Evolutionary conservation across 192 early-diverging fungal species (phyloP).

Genomic region (Backusella tuberculispora): DNA sequence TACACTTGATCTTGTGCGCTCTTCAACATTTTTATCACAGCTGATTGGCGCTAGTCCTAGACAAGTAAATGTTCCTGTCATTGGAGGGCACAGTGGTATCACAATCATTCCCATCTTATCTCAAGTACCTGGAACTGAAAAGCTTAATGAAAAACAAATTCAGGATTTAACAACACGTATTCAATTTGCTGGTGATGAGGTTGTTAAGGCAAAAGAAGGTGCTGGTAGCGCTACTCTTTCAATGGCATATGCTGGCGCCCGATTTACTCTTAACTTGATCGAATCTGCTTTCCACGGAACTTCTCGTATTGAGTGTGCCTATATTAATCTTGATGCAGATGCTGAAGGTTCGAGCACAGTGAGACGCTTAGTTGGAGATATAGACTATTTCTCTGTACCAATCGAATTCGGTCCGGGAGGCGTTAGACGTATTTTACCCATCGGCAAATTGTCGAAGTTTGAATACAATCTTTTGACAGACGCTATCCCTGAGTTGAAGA

Average conservation of each 20-base stretch:
- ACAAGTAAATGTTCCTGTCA: slow-evolving; percentile 76
- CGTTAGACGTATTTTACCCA: slow-evolving; percentile 84
- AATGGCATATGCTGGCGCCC: slow-evolving; percentile 84
- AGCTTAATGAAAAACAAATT: slow-evolving; percentile 79
- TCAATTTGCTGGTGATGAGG: slow-evolving; percentile 98
- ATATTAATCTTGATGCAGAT: slow-evolving; percentile 66
- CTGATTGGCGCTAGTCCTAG: slow-evolving; percentile 73
- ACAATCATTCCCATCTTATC: slow-evolving; percentile 94
- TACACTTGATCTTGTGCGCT: slow-evolving; percentile 92
- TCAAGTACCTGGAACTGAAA: slow-evolving; percentile 64
- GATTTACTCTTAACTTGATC: slow-evolving; percentile 89
- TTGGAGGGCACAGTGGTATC: slow-evolving; percentile 95
- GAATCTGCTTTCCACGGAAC: slow-evolving; percentile 69
- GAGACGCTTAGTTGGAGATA: slow-evolving; percentile 54
- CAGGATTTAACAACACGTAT: slow-evolving; percentile 92
- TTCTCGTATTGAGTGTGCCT: slow-evolving; percentile 86
- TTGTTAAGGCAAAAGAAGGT: slow-evolving; percentile 97
- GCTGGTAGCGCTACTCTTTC: slow-evolving; percentile 87
- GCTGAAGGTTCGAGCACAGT: slow-evolving; percentile 49
- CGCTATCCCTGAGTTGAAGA: slow-evolving; percentile 82
- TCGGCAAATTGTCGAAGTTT: slow-evolving; percentile 73
- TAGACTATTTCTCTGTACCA: slow-evolving; percentile 74
- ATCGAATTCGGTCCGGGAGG: slow-evolving; percentile 78
- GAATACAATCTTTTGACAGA: slow-evolving; percentile 80
- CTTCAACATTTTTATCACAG: slow-evolving; percentile 87